Base-by-base conservation (phyloP, 495 filamentous ascomycete species). In the Neurospora sp. region DNA sequence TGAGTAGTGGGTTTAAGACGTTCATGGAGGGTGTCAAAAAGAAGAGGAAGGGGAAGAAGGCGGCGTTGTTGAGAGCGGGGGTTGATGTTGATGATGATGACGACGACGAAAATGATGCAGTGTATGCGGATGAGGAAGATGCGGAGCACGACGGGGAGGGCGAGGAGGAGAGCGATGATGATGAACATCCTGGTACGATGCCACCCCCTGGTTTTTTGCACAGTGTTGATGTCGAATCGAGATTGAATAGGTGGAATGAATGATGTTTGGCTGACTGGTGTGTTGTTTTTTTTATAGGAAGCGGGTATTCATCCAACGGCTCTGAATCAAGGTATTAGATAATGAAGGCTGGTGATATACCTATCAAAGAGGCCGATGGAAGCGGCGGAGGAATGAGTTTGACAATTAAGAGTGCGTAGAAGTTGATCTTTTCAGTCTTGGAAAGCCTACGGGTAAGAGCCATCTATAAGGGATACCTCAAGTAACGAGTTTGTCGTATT, bases 1-100 rank as follows among this genome's bases (percentile, higher is more conserved):
- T 84, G 82, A 82, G 80, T 71, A 70, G 74, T 14, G 79, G 81
- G n/a, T 84, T 84, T 72, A 82, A 80, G 78, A 76, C 78, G 65
- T 81, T 76, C 69, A 42, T 81, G 70, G 71, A 48, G 20, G 38
- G 14, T 41, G 53, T 65, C 1, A 65, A 65, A 14, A 65, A 16
- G 27, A 65, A 37, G 53, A 35, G 27, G 14, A 73, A 69, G 69
- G 39, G 8, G 73, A 76, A 10, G 72, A 74, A 5, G 53, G 71
- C 18, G 31, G 61, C 3, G 76, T 74, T 27, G 71, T 70, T 11
- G 75, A 76, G 18, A 68, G 70, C 39, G 73, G 71, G 1, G 70
- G 61, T n/a, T n/a, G n/a, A 41, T 59, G 48, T 31, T 7, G 42
- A 20, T 39, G 76, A 72, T 1, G 72, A 75, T 35, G 71, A 75